These are phyloP conservation scores for Wickerhamomyces bovis DNA, from an alignment of 805 yeast species.

Conservation along the genomic window DNA sequence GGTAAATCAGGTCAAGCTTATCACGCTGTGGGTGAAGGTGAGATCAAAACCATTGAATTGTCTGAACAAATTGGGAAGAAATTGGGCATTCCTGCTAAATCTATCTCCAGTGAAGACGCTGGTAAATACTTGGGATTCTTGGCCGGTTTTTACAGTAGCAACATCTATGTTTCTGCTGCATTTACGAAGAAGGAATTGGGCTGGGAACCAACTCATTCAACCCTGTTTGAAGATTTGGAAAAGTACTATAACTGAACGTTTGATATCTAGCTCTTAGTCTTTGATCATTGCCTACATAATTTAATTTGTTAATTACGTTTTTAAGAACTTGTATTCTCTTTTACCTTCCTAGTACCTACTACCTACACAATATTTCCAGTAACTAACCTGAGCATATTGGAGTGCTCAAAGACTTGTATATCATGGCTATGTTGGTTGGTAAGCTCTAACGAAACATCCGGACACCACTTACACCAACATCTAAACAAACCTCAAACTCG, in stretches of 20 bases:
- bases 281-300: too few relatives aligned
- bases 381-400: too few relatives aligned
- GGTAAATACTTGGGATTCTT: constrained; percentile 9
- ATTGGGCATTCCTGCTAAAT: constrained; percentile 12
- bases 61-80: constrained; percentile 24
- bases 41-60: constrained; percentile 21
- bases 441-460: neutral
- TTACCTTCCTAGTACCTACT: too few relatives aligned
- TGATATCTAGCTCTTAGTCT: too few relatives aligned
- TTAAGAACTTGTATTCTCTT: too few relatives aligned
- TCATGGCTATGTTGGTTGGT: too few relatives aligned
- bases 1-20: constrained; percentile 23
- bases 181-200: constrained; percentile 21
- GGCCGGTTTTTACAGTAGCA: constrained; percentile 8
- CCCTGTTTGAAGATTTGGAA: constrained; percentile 22
- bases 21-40: constrained; percentile 25
- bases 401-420: too few relatives aligned
- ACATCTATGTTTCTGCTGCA: constrained; percentile 15
- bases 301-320: too few relatives aligned
- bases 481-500: too few relatives aligned
- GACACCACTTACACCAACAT: neutral
- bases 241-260: constrained; percentile 9
- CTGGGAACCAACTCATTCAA: constrained; percentile 24
- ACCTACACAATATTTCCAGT: too few relatives aligned
- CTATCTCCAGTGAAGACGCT: constrained; percentile 14